A percentile compares a stretch with the other conserved stretches of the same genome.
These are phyloP conservation scores for Prinsepia uniflora DNA, from an alignment of 306 rosid species.

Conservation along the genomic window DNA sequence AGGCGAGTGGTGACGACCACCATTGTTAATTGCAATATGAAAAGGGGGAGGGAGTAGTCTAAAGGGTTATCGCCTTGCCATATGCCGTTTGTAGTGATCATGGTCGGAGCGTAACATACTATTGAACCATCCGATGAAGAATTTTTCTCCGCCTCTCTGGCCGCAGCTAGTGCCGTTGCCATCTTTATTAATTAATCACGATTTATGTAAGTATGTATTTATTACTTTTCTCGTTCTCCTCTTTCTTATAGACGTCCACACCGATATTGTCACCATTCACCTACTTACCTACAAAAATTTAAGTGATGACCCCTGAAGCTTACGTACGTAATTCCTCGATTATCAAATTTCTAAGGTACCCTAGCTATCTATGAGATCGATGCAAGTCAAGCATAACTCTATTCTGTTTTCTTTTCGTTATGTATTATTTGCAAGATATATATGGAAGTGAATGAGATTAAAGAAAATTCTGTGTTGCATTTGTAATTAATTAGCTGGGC, in stretches of 20 bases:
- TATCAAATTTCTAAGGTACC: too few species aligned
- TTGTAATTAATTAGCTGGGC: background rate
- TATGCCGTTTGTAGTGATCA: conserved; percentile 89
- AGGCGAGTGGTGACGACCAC: conserved; percentile 62
- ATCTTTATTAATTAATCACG: background rate
- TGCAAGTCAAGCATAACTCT: background rate
- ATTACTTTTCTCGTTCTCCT: background rate
- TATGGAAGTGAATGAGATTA: background rate
- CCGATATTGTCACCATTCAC: background rate
- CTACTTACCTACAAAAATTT: too few species aligned
- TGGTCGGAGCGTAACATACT: conserved; percentile 77
- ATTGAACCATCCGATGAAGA: conserved; percentile 34
- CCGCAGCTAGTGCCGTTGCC: background rate
- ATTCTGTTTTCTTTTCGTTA: too few species aligned
- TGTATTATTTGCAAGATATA: too few species aligned
- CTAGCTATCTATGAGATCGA: too few species aligned
- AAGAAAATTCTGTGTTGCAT: background rate
- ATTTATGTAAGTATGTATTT: too few species aligned
- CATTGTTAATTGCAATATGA: conserved; percentile 71
- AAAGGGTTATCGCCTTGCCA: conserved; percentile 97
- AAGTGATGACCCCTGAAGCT: too few species aligned
- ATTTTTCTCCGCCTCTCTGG: conserved; percentile 1
- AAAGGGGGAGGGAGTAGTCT: conserved; percentile 89
- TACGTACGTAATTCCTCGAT: too few species aligned
- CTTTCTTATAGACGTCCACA: background rate